Conservation (phyloP, 2,329 filamentous ascomycete genomes). For the Neopestalotiopsis rosae region DNA sequence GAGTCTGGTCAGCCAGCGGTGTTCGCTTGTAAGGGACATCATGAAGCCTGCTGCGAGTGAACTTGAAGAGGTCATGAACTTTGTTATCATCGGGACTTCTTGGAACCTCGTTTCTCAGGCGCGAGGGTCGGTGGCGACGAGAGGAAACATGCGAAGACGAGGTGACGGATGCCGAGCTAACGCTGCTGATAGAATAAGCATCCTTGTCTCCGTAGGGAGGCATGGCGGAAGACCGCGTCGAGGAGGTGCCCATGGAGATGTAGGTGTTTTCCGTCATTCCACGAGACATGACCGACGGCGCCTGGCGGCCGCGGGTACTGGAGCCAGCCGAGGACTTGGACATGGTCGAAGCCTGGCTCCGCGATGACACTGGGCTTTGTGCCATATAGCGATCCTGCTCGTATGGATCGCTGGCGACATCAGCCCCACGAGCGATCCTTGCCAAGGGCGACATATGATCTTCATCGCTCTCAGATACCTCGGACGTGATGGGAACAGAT, state of each 20-base stretch:
- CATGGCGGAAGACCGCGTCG: slow-evolving; percentile 43
- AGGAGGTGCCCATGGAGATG: slow-evolving; percentile 70
- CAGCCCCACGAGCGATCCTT: slow-evolving; percentile 75
- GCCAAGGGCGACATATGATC: slow-evolving; percentile 78
- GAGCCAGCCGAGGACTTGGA: slow-evolving; percentile 62
- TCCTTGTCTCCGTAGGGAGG: slow-evolving; percentile 48
- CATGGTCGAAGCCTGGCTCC: slow-evolving; percentile 64
- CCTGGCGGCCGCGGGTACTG: slow-evolving; percentile 54
- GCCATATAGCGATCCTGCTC: slow-evolving; percentile 65
- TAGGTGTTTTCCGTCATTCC: slow-evolving; percentile 68
- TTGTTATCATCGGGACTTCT: slow-evolving; percentile 77
- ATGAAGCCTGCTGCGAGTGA: slow-evolving; percentile 77
- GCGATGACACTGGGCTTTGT: slow-evolving; percentile 69
- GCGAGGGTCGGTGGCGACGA: slow-evolving; percentile 62
- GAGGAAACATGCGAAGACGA: slow-evolving; percentile 49
- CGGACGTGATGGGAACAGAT: slow-evolving; percentile 61
- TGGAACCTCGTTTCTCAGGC: slow-evolving; percentile 79
- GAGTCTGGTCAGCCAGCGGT: slow-evolving; percentile 59
- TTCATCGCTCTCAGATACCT: slow-evolving; percentile 76
- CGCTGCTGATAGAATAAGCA: slow-evolving; percentile 60
- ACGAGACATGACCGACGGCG: slow-evolving; percentile 57
- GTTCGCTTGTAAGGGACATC: slow-evolving; percentile 83
- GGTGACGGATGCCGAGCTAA: slow-evolving; percentile 55
- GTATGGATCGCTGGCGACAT: slow-evolving; percentile 64
- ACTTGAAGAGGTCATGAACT: slow-evolving; percentile 83